phyloP scores from a whole-genome alignment of 1,284 basidiomycete genomes.

The Termitomyces sp. region DNA sequence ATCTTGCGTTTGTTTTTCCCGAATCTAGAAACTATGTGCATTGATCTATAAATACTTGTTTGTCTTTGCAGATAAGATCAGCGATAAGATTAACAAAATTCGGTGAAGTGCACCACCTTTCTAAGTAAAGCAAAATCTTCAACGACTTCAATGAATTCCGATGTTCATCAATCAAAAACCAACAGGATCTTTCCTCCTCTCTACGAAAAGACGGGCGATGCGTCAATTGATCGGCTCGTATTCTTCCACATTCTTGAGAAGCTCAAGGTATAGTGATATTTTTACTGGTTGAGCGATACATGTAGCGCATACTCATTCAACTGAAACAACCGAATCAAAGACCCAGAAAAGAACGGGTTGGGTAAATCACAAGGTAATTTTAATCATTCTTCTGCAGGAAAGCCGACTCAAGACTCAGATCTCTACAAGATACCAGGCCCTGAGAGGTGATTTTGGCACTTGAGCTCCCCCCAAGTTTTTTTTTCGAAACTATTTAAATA shows the following conservation, averaged over 20 bases:
- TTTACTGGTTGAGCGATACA: neutral
- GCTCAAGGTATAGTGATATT: constrained; percentile 59
- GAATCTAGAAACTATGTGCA: no score
- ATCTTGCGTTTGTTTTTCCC: neutral
- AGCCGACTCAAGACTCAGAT: neutral
- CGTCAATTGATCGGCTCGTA: constrained; percentile 65
- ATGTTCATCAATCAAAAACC: neutral
- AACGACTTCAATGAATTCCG: neutral
- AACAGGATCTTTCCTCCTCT: constrained; percentile 43
- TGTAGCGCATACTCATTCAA: neutral
- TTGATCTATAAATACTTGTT: no score
- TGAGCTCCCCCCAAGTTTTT: neutral
- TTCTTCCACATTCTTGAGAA: constrained; percentile 87
- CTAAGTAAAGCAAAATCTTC: neutral
- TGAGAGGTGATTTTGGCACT: constrained; percentile 56
- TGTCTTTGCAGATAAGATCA: neutral
- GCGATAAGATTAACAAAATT: neutral
- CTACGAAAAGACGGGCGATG: constrained; percentile 53
- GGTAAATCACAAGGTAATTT: constrained; percentile 73
- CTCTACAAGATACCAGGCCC: constrained; percentile 60
- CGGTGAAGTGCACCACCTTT: neutral
- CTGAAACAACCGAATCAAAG: constrained; percentile 32
- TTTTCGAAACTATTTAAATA: constrained; percentile 26
- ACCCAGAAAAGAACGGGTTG: constrained; percentile 94
- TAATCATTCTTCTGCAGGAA: neutral